Evolutionary conservation across 176 grass and related monocot species (phyloP).

Genomic region (Avena eriantha): DNA sequence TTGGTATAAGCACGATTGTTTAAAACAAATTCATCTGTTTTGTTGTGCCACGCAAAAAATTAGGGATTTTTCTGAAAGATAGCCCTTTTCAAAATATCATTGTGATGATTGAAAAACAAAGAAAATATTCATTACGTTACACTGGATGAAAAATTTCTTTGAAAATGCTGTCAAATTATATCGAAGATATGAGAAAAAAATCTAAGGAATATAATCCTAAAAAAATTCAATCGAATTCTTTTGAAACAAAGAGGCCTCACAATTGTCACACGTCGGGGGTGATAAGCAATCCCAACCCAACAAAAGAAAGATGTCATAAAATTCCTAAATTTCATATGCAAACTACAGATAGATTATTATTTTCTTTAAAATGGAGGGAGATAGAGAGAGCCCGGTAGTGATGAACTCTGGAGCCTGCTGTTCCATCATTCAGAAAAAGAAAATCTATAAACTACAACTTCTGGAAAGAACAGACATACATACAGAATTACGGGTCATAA

Average conservation of each 20-base stretch:
- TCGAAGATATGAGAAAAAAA: background rate
- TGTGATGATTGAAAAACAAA: too few relatives aligned
- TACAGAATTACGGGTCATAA: background rate
- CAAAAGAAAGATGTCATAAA: background rate
- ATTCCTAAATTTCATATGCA: background rate
- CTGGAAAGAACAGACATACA: background rate
- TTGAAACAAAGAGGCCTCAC: background rate
- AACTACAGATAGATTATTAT: background rate
- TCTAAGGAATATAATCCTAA: background rate
- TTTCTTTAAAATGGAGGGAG: background rate
- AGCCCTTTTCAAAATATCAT: too few relatives aligned
- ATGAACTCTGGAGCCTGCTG: background rate
- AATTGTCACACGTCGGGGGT: background rate
- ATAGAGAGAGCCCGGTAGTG: background rate
- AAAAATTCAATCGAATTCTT: background rate
- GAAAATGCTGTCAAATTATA: too few relatives aligned
- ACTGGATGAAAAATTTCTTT: too few relatives aligned
- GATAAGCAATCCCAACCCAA: background rate
- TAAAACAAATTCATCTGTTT: too few relatives aligned
- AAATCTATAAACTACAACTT: background rate
- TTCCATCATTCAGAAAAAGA: background rate
- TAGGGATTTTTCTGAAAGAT: too few relatives aligned
- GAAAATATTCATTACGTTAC: too few relatives aligned
- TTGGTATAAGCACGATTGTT: too few relatives aligned
- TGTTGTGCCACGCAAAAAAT: too few relatives aligned